phyloP scores from a whole-genome alignment of 73 alveolate genomes.

The Durusdinium trenchii region DNA sequence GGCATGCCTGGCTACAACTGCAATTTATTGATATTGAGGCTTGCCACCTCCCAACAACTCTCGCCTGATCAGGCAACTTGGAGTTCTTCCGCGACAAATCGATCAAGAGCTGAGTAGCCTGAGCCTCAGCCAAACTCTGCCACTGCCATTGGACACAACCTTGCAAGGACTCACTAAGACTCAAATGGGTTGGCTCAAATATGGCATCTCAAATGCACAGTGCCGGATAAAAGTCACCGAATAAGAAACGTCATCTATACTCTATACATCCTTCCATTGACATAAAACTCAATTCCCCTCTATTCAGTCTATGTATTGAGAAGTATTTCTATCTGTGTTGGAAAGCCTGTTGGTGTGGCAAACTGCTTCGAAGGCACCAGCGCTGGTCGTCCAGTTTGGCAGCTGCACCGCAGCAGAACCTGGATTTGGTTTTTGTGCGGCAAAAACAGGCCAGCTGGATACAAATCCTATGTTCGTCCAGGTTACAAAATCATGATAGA shows the following conservation, averaged over 20 bases:
- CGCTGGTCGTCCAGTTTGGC: conserved; percentile 75
- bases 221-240: too few relatives aligned
- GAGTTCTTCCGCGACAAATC: conserved; percentile 66
- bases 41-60: background rate
- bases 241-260: too few relatives aligned
- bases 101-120: conserved; percentile 50
- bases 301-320: too few relatives aligned
- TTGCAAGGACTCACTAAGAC: background rate
- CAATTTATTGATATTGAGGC: background rate
- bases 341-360: background rate
- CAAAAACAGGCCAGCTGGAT: background rate
- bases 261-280: too few relatives aligned
- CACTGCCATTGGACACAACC: background rate
- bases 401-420: conserved; percentile 91
- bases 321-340: too few relatives aligned
- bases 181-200: too few relatives aligned
- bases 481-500: too few relatives aligned
- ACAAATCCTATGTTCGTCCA: background rate
- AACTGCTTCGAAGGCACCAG: conserved; percentile 8
- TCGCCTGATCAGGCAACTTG: conserved; percentile 80
- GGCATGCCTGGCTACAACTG: too few relatives aligned
- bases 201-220: too few relatives aligned
- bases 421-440: background rate
- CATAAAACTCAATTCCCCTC: too few relatives aligned
- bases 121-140: background rate